phyloP scores from a whole-genome alignment of 768 basidiomycete genomes.

The Albatrellus ellisii region DNA sequence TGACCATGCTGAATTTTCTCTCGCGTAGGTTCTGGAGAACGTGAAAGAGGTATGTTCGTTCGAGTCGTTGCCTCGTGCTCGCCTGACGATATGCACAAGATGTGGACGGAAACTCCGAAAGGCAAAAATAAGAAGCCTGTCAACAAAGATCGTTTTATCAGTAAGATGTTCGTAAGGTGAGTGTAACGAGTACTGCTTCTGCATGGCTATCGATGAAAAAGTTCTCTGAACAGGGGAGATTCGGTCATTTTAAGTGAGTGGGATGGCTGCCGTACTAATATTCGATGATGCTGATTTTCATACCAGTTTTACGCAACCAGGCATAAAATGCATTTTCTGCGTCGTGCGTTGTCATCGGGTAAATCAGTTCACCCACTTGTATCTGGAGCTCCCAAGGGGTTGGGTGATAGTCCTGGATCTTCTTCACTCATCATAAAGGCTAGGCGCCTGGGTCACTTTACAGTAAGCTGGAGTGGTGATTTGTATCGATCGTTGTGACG shows the following conservation, averaged over 20 bases:
- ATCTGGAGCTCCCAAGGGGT: not conserved
- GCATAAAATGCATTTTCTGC: too few species aligned
- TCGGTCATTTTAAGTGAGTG: slow-evolving; percentile 90
- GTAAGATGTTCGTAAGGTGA: slow-evolving; percentile 95
- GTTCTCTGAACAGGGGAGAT: slow-evolving; percentile 53
- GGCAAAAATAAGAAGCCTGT: slow-evolving; percentile 98
- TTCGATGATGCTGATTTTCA: slow-evolving; percentile 21
- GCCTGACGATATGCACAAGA: slow-evolving; percentile 32
- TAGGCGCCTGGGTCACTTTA: too few species aligned
- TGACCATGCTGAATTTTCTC: slow-evolving; percentile 8
- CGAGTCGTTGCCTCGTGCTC: not conserved
- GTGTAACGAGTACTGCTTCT: slow-evolving; percentile 16
- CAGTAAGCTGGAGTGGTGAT: too few species aligned
- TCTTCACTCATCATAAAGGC: too few species aligned
- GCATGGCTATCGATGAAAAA: slow-evolving; percentile 4
- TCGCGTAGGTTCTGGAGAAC: slow-evolving; percentile 78
- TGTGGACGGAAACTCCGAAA: slow-evolving; percentile 99
- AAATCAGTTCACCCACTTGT: not conserved
- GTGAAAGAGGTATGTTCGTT: slow-evolving; percentile 72
- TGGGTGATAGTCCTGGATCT: too few species aligned
- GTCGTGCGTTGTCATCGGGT: not conserved
- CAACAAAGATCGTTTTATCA: slow-evolving; percentile 98
- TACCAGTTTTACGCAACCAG: slow-evolving; percentile 71
- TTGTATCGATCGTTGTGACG: too few species aligned
- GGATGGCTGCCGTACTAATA: slow-evolving; percentile 16